Evolutionary conservation across 129 eudicot genomes (phyloP), one percentile per base, ranked within the genome.

Genomic region (Silybum marianum): DNA sequence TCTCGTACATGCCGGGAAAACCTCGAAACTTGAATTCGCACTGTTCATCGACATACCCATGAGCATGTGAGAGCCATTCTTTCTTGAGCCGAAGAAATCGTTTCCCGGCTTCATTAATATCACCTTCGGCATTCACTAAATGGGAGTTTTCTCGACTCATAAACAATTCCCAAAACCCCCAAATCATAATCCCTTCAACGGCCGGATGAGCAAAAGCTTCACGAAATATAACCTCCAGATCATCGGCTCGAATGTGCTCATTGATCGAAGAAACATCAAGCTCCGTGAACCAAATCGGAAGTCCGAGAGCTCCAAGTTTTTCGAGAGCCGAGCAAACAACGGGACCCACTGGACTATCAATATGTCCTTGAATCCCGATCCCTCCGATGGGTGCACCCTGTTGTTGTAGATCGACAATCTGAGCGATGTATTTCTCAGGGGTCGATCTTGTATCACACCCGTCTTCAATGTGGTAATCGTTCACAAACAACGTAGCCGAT

Each of bases 91-190:
- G 82, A 46, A 90, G 88, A 72, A 83, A 86, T 65, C 93, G 82
- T 21, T 84, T 88, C 3, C 99, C 97, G 9, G 99, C 94, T 75
- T 90, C 97, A 46, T 92, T 95, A 19, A 95, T 26, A 22, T 95
- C 97, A 3, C 99, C 96, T 88, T 95, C 99, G 0, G 99, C 99
- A 79, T 92, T 83, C 73, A 95, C 97, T 71, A 95, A 85, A 77
- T 90, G 91, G 0, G 97, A 81, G 73, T 95, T 82, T 2, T 92
- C 97, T 19, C 99, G 74, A 73, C 97, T 89, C 99, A 95, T 90
- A 80, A 92, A 92, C 82, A 95, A 66, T 91, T 95, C 99, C 99
- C 99, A 95, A 26, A 95, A 92, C 13, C 99, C 99, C 99, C 97
- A 95, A 66, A 95, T 34, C 93, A 95, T 88, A 10, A 95, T 80